Conservation (phyloP, 2,329 filamentous ascomycete species). For the Penicillium crustosum region DNA sequence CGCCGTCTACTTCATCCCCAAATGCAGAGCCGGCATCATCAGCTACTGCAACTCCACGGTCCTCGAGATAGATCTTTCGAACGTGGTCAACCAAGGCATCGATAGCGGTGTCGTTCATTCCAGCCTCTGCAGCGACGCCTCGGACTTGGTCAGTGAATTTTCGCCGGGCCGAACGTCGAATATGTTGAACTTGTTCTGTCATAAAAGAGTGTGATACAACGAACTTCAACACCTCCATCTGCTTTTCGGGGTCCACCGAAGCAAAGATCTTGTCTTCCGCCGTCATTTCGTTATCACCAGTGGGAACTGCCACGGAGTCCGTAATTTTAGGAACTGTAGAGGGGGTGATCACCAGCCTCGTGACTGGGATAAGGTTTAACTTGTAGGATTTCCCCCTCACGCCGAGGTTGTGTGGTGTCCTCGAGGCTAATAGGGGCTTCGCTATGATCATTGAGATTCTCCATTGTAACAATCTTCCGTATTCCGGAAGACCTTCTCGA, state of each 20-base stretch:
- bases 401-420: background rate
- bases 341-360: background rate
- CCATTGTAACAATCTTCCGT: background rate
- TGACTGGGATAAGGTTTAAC: background rate
- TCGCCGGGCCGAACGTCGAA: background rate
- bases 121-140: conserved; percentile 13
- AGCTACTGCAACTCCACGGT: background rate
- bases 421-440: background rate
- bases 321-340: background rate
- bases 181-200: background rate
- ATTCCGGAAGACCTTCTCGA: background rate
- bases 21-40: conserved; percentile 10
- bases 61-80: conserved; percentile 25
- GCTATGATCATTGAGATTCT: no score
- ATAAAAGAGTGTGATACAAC: conserved; percentile 2
- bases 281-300: background rate
- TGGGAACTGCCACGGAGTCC: no score
- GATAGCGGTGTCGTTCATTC: conserved; percentile 16
- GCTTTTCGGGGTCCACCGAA: background rate
- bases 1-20: conserved; percentile 27
- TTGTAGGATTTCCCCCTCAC: background rate
- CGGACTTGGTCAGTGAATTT: conserved; percentile 23
- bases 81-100: conserved; percentile 22
- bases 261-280: conserved; percentile 1
- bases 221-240: background rate